Evolutionary conservation across 495 filamentous ascomycete species (phyloP).

Genomic region (Trichoderma gamsii): DNA sequence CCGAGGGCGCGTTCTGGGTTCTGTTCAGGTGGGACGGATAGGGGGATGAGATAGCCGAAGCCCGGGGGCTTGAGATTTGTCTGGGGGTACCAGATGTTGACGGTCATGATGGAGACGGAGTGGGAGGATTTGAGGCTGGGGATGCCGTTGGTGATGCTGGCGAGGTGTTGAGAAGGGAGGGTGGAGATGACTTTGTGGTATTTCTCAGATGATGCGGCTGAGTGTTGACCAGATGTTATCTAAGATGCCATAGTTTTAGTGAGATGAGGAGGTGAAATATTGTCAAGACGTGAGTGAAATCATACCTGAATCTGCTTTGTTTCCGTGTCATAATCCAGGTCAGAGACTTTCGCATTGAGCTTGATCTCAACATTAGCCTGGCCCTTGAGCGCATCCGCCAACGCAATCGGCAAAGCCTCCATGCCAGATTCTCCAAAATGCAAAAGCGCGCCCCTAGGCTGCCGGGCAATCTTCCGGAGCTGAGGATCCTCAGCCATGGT

Average conservation of each 20-base stretch:
- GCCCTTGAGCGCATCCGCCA: constrained; percentile 37
- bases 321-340: constrained; percentile 23
- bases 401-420: constrained; percentile 37
- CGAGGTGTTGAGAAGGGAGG: constrained; percentile 48
- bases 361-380: constrained; percentile 51
- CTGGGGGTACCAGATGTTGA: constrained; percentile 78
- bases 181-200: constrained; percentile 70
- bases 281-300: constrained; percentile 9
- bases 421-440: constrained; percentile 55
- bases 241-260: constrained; percentile 15
- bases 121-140: constrained; percentile 49
- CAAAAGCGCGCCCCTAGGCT: constrained; percentile 26
- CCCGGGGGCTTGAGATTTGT: constrained; percentile 58
- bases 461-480: constrained; percentile 8
- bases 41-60: constrained; percentile 84
- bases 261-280: neutral
- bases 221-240: constrained; percentile 26
- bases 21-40: constrained; percentile 58
- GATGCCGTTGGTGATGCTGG: constrained; percentile 39
- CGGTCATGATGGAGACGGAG: constrained; percentile 77
- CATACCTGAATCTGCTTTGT: constrained; percentile 20
- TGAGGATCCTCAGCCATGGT: constrained; percentile 41
- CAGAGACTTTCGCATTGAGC: constrained; percentile 34
- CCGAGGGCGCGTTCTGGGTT: constrained; percentile 85
- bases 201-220: constrained; percentile 14